phyloP scores from a whole-genome alignment of 2,329 filamentous ascomycete species.

The Pestalotiopsis sp. region DNA sequence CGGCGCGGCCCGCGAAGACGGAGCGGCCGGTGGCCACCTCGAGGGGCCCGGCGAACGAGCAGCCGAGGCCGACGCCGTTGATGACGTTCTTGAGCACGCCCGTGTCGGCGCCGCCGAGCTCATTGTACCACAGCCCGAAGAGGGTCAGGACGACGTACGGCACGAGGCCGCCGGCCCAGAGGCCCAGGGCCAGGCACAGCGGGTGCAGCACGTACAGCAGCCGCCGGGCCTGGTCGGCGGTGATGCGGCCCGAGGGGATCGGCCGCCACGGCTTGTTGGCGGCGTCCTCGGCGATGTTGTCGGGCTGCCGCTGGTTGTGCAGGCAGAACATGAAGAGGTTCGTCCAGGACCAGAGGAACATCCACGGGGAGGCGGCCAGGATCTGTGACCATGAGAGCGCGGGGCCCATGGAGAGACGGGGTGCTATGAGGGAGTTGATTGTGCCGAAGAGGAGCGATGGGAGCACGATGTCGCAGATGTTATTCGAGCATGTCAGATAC shows the following conservation, averaged over 20 bases:
- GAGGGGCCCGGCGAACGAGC: constrained; percentile 13
- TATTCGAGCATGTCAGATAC: constrained; percentile 12
- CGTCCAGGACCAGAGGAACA: constrained; percentile 14
- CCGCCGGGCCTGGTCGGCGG: constrained; percentile 8
- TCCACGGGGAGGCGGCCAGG: neutral
- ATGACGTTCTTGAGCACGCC: constrained; percentile 14
- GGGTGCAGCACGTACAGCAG: constrained; percentile 15
- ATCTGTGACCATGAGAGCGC: constrained; percentile 3
- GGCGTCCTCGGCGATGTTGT: constrained; percentile 15
- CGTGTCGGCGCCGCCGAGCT: constrained; percentile 8
- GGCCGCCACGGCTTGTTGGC: constrained; percentile 22
- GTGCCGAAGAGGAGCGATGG: constrained; percentile 11
- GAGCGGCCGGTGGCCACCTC: constrained; percentile 15
- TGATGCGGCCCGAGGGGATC: constrained; percentile 14
- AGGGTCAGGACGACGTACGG: constrained; percentile 11
- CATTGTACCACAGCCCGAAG: constrained; percentile 17
- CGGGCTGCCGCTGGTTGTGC: constrained; percentile 16
- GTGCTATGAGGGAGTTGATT: constrained; percentile 12
- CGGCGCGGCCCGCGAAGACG: constrained; percentile 5
- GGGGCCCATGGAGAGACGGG: constrained; percentile 11
- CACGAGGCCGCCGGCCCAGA: constrained; percentile 9
- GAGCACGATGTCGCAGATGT: constrained; percentile 8
- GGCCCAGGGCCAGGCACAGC: neutral
- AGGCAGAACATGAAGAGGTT: constrained; percentile 16
- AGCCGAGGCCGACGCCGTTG: constrained; percentile 13